Percentiles rank a stretch among this genome's conserved stretches.
Evolutionary conservation across 1,284 basidiomycete species (phyloP).

Genomic region (Sporisorium iseilematis-ciliati): DNA sequence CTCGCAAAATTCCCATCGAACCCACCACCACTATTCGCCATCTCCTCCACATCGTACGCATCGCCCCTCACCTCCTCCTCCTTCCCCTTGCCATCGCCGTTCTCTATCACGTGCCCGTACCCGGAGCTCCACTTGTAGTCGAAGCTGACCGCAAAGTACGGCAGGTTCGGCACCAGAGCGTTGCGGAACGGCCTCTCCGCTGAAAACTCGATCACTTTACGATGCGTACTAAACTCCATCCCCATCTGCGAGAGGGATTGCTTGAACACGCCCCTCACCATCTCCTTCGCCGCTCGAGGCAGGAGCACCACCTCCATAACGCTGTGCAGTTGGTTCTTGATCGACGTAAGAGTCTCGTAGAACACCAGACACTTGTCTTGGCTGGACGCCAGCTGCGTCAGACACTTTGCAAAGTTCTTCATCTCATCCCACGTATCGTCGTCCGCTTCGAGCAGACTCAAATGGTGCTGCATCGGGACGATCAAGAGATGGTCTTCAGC

Average conservation of each 20-base stretch:
- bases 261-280: slow-evolving; percentile 92
- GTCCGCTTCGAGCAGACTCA: slow-evolving; percentile 91
- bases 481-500: slow-evolving; percentile 81
- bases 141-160: slow-evolving; percentile 98
- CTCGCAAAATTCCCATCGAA: slow-evolving; percentile 77
- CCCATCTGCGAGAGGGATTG: slow-evolving; percentile 92
- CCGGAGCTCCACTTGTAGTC: slow-evolving; percentile 83
- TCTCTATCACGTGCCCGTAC: slow-evolving; percentile 81
- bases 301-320: slow-evolving; percentile 91
- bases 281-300: slow-evolving; percentile 83
- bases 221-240: slow-evolving; percentile 96
- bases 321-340: slow-evolving; percentile 89
- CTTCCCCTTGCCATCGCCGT: slow-evolving; percentile 71
- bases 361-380: slow-evolving; percentile 91
- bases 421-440: slow-evolving; percentile 88
- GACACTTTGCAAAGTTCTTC: slow-evolving; percentile 96
- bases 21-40: slow-evolving; percentile 17
- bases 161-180: slow-evolving; percentile 87
- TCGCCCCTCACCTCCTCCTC: slow-evolving; percentile 71
- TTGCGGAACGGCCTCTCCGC: slow-evolving; percentile 51
- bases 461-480: slow-evolving; percentile 88
- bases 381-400: slow-evolving; percentile 88
- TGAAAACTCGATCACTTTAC: slow-evolving; percentile 94
- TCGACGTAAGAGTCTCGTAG: slow-evolving; percentile 88
- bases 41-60: slow-evolving; percentile 72